A percentile compares a stretch with the other conserved stretches of the same genome.
phyloP scores from a whole-genome alignment of 2,329 filamentous ascomycete genomes.

The Orbilia ellipsospora region DNA sequence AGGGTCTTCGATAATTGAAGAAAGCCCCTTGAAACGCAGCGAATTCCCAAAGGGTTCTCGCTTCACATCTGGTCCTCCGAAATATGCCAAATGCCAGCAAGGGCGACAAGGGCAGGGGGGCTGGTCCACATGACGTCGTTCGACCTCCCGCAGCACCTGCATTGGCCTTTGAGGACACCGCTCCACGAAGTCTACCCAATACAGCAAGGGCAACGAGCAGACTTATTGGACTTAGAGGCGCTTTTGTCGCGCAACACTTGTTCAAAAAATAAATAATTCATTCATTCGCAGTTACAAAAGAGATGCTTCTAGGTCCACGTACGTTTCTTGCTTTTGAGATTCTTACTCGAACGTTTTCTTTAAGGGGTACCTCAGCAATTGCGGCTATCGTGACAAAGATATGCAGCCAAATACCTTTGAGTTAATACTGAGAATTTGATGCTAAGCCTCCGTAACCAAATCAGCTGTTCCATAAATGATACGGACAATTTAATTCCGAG shows the following conservation, averaged over 20 bases:
- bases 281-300: background rate
- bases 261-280: background rate
- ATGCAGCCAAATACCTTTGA: too few relatives aligned
- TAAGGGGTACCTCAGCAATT: too few relatives aligned
- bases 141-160: constrained; percentile 21
- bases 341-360: too few relatives aligned
- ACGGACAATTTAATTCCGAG: too few relatives aligned
- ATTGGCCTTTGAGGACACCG: constrained; percentile 12
- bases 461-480: too few relatives aligned
- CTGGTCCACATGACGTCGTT: constrained; percentile 36
- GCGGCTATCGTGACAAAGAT: too few relatives aligned
- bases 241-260: constrained; percentile 23
- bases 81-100: constrained; percentile 22
- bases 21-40: constrained; percentile 52
- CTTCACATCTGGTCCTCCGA: constrained; percentile 14
- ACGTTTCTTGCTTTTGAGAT: too few relatives aligned
- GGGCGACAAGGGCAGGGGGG: constrained; percentile 10
- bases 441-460: too few relatives aligned
- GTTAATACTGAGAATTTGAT: too few relatives aligned
- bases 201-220: constrained; percentile 11
- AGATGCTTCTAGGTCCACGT: background rate
- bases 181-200: background rate
- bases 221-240: constrained; percentile 1
- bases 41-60: constrained; percentile 48
- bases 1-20: constrained; percentile 32